A percentile compares a stretch with the other conserved stretches of the same genome.
These are phyloP conservation scores for Actinomucor elegans DNA, from an alignment of 371 early-diverging fungal species.

Conservation along the genomic window DNA sequence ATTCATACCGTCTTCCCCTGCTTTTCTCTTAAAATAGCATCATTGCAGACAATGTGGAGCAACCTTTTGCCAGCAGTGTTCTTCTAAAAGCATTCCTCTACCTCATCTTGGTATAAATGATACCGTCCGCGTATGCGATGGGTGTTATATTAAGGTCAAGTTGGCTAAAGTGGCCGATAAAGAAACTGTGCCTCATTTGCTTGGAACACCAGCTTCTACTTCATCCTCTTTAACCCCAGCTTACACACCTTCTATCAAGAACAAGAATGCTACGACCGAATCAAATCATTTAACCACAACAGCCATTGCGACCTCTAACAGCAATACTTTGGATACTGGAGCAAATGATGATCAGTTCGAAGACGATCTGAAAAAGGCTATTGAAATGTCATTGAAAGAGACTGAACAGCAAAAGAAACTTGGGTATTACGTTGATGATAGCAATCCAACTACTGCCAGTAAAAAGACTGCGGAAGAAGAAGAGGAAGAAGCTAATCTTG, in stretches of 20 bases:
- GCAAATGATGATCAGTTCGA: slow-evolving; percentile 60
- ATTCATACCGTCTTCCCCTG: neutral
- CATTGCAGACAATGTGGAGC: slow-evolving; percentile 96
- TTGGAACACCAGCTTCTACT: slow-evolving; percentile 13
- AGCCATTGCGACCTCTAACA: slow-evolving; percentile 2
- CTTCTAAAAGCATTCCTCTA: slow-evolving; percentile 78
- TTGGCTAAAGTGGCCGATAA: slow-evolving; percentile 34
- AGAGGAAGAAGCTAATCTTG: slow-evolving; percentile 85
- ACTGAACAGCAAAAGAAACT: slow-evolving; percentile 47
- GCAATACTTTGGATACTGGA: neutral
- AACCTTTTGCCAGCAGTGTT: slow-evolving; percentile 90
- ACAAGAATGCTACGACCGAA: slow-evolving; percentile 8
- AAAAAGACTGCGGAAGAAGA: neutral
- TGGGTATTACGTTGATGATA: no score
- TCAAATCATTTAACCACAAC: no score
- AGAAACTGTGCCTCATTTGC: slow-evolving; percentile 11
- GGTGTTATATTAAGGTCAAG: slow-evolving; percentile 76
- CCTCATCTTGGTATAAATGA: slow-evolving; percentile 87
- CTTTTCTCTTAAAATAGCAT: slow-evolving; percentile 51
- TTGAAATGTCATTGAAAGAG: slow-evolving; percentile 82
- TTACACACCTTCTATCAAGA: slow-evolving; percentile 14
- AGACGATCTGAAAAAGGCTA: slow-evolving; percentile 85
- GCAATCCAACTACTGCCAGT: no score
- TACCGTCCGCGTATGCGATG: slow-evolving; percentile 91
- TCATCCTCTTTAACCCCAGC: slow-evolving; percentile 18